phyloP scores from a whole-genome alignment of 345 rosid species.

The Camelina laxa region DNA sequence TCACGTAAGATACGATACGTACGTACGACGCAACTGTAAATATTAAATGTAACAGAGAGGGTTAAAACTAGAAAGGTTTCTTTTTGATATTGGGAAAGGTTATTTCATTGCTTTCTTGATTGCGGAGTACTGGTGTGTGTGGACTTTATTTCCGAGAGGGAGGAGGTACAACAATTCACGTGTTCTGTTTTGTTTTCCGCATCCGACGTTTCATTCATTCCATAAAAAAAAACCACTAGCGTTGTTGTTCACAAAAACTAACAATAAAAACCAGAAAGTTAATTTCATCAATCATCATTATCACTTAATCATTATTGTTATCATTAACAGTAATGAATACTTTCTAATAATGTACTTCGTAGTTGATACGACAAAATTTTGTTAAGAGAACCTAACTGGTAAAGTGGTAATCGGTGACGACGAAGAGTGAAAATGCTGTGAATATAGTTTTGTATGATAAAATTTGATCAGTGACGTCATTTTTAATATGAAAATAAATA shows the following conservation, averaged over 20 bases:
- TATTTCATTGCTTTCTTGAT: background rate
- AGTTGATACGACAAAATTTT: background rate
- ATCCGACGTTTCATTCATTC: background rate
- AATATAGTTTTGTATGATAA: background rate
- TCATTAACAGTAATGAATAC: background rate
- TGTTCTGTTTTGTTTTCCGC: background rate
- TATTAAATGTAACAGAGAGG: background rate
- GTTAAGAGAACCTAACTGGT: background rate
- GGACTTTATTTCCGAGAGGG: background rate
- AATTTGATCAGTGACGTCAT: background rate
- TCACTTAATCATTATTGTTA: background rate
- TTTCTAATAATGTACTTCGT: background rate
- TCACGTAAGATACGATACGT: background rate
- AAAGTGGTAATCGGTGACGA: background rate
- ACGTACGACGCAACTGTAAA: background rate
- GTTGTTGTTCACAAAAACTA: background rate
- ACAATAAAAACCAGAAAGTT: background rate
- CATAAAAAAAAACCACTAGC: background rate
- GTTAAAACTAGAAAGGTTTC: background rate
- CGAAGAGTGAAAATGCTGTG: background rate
- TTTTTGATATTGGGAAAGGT: background rate
- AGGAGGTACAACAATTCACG: background rate
- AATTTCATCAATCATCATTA: background rate
- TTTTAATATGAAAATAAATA: background rate
- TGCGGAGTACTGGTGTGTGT: background rate